Base-by-base conservation (phyloP, 371 early-diverging fungal genomes). In the Lichtheimia ornata region DNA sequence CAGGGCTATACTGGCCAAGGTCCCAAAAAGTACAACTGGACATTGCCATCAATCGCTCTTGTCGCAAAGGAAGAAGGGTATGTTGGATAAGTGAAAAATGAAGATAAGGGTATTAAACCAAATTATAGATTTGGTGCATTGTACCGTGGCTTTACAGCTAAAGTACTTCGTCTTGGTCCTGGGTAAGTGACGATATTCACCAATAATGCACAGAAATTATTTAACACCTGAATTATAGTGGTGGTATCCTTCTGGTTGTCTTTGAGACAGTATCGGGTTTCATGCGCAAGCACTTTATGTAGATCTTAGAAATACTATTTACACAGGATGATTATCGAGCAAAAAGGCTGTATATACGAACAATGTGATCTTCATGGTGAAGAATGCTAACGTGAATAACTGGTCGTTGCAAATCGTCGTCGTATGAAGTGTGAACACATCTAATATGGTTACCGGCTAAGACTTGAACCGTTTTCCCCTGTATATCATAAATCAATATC, bases 151-250 rank as follows among this genome's bases (percentile, higher is more conserved):
- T 97, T 96, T 66, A 84, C 92, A 43, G 96, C 97, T 40, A 97
- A 97, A 82, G 97, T 97, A n/a, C 84, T 98, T 61, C 86, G 98
- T 74, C 82, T 98, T 49, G 98, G 98, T 30, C 98, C 98, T 47
- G 98, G 81, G 77, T 77, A 74, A 74, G 95, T 67, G 90, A 90
- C 58, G 60, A 24, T 25, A 44, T 42, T 43, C 15, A 24, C 24
- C 6, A 13, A 3, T 9, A 15, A 35, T 35, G 9, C 35, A 6
- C 22, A 3, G 25, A 24, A 17, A 11, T 14, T 55, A 41, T 18
- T 50, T 13, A 30, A 47, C 35, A 12, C 13, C 4, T 30, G 49
- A 17, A 50, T 41, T 35, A 18, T 62, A 72, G 84, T 59, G 86
- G 86, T 54, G 88, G 90, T 81, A 90, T 93, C 63, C 81, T 97